Percentiles rank a stretch among this genome's conserved stretches.
These are phyloP conservation scores for Massariosphaeria phaeospora DNA, from an alignment of 495 filamentous ascomycete species.

Conservation along the genomic window DNA sequence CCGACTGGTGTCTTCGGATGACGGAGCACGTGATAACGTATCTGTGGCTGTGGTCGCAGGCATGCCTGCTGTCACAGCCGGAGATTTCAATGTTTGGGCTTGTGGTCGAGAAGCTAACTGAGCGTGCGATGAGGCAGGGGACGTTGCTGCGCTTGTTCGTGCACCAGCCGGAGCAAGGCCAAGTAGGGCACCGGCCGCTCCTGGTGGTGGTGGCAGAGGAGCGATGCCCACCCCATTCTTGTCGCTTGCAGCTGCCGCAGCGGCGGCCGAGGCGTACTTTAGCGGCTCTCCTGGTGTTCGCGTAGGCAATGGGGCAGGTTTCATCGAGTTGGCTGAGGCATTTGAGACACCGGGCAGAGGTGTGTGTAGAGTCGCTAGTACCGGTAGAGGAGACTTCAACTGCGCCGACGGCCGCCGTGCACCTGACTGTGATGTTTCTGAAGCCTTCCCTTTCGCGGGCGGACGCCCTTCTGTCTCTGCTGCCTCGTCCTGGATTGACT, in stretches of 20 bases:
- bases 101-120: slow-evolving; percentile 50
- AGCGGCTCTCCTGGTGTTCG: slow-evolving; percentile 81
- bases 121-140: slow-evolving; percentile 49
- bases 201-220: slow-evolving; percentile 84
- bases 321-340: slow-evolving; percentile 60
- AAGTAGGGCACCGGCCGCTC: slow-evolving; percentile 41
- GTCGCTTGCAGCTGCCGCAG: slow-evolving; percentile 88
- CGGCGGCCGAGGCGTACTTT: slow-evolving; percentile 95
- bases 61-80: slow-evolving; percentile 39
- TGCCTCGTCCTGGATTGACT: slow-evolving; percentile 82
- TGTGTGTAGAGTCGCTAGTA: slow-evolving; percentile 77
- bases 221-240: slow-evolving; percentile 84
- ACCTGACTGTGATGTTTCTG: slow-evolving; percentile 38
- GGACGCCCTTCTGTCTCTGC: slow-evolving; percentile 55
- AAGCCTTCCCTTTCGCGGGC: slow-evolving; percentile 45
- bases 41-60: slow-evolving; percentile 48
- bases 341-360: slow-evolving; percentile 59
- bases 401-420: slow-evolving; percentile 76
- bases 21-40: slow-evolving; percentile 35
- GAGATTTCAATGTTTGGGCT: slow-evolving; percentile 47
- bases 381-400: slow-evolving; percentile 87
- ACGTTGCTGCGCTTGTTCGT: slow-evolving; percentile 37
- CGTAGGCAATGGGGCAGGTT: slow-evolving; percentile 82
- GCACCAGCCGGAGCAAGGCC: slow-evolving; percentile 27
- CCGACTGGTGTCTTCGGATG: slow-evolving; percentile 24